Evolutionary conservation across 1,139 yeast species (phyloP).

Genomic region (Suhomyces kunorum): DNA sequence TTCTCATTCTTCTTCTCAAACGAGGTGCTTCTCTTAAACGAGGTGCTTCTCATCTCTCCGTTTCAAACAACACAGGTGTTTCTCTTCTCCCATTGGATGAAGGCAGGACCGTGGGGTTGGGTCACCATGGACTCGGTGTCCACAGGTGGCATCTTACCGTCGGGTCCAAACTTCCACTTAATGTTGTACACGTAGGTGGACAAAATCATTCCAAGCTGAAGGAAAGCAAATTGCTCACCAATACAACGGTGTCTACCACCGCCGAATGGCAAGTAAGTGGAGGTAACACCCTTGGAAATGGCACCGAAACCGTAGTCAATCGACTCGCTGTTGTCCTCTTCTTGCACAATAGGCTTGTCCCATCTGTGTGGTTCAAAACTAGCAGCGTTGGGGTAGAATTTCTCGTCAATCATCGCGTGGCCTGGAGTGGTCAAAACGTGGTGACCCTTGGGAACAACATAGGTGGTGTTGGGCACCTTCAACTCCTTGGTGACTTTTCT

Average conservation of each 20-base stretch:
- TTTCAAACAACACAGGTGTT: constrained; percentile 17
- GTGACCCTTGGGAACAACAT: constrained; percentile 86
- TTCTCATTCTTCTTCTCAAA: no score
- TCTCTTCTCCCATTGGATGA: constrained; percentile 75
- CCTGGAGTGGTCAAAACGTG: constrained; percentile 94
- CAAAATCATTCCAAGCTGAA: constrained; percentile 86
- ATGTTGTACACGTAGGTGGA: constrained; percentile 73
- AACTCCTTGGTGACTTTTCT: constrained; percentile 82
- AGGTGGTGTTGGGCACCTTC: constrained; percentile 76
- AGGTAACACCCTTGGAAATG: constrained; percentile 90
- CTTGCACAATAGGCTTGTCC: constrained; percentile 44
- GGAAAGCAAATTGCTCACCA: constrained; percentile 97
- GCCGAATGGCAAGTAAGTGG: constrained; percentile 96
- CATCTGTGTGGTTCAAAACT: constrained; percentile 86
- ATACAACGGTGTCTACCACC: constrained; percentile 99
- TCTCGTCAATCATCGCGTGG: constrained; percentile 73
- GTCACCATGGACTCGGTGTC: constrained; percentile 95
- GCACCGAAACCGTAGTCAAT: constrained; percentile 96
- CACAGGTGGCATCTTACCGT: constrained; percentile 62
- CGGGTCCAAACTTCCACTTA: constrained; percentile 70
- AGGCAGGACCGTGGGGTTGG: constrained; percentile 78
- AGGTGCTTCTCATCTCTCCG: background rate
- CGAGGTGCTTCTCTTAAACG: no score
- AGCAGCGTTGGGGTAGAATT: constrained; percentile 73
- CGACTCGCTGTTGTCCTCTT: constrained; percentile 37